These are phyloP conservation scores for Leccinum disarticulatum DNA, from an alignment of 768 basidiomycete genomes.

Conservation along the genomic window DNA sequence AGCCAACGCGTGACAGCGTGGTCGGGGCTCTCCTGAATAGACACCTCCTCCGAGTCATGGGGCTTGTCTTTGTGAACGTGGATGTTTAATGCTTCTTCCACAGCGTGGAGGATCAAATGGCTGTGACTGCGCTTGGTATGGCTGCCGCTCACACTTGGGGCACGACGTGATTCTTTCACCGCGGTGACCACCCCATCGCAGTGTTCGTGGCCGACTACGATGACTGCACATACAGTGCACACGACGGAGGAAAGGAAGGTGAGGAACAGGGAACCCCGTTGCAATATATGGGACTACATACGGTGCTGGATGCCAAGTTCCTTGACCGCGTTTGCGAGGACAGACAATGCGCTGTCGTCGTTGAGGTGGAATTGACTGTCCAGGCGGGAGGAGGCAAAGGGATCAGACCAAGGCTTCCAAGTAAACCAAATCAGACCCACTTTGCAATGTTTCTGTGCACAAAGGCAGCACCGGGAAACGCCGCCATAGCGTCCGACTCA, in stretches of 20 bases:
- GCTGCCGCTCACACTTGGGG: conserved; percentile 48
- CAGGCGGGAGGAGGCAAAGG: conserved; percentile 40
- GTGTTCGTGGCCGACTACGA: conserved; percentile 77
- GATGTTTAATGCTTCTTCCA: conserved; percentile 14
- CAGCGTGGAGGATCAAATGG: conserved; percentile 14
- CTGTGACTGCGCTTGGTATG: conserved; percentile 7
- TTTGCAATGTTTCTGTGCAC: conserved; percentile 88
- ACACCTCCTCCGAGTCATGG: too few relatives aligned
- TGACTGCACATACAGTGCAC: conserved; percentile 43
- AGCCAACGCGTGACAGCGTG: conserved; percentile 70
- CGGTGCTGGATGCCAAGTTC: conserved; percentile 70
- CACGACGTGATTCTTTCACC: conserved; percentile 7
- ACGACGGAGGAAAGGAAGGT: conserved; percentile 2
- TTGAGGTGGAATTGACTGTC: conserved; percentile 66
- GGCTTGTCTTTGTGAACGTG: conserved; percentile 20
- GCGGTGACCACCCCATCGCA: conserved; percentile 72
- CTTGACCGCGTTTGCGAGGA: conserved; percentile 71
- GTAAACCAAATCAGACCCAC: neutral
- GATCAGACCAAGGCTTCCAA: neutral
- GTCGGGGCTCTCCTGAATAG: conserved; percentile 30
- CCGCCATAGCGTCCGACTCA: conserved; percentile 67
- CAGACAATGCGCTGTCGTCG: conserved; percentile 69
- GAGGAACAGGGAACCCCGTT: neutral
- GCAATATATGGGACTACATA: conserved; percentile 36
- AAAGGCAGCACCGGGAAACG: conserved; percentile 78